Base-by-base conservation (phyloP, 768 basidiomycete species). In the Hypholoma sublateritium region DNA sequence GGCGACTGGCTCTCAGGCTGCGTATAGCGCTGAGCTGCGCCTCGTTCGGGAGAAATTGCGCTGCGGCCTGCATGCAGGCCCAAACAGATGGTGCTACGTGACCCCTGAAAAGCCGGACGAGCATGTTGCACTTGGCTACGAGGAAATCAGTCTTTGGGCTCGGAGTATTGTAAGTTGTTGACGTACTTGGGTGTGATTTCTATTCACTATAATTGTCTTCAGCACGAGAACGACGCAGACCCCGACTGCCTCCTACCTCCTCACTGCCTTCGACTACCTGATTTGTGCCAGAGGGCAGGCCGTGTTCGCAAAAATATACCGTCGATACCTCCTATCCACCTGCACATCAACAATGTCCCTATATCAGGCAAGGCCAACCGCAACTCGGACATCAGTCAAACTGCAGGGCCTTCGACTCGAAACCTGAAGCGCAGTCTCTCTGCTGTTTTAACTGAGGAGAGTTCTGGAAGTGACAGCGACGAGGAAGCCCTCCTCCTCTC, bases 271-370 rank as follows among this genome's bases (percentile, higher is more conserved):
- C 19, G 11, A 14, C 48, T 56, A n/a, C n/a, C 42, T 34, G 19
- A 42, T 25, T 16, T 42, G 6, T 13, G 6, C 16, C 39, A 6
- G 19, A 42, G 6, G 39, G 39, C 7, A 42, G 39, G 39, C 14
- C 39, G 19, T 42, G 39, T 32, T 32, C 9, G 28, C 28, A 32
- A 7, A 32, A 32, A 32, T 9, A 32, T 32, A 13, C 13, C 39
- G 39, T 42, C 7, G 16, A 14, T 46, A 12, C 52, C 19, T 25
- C 50, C 57, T 2, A 52, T 56, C 22, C 47, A 59, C 21, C 41
- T 59, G 24, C 59, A 59, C 34, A 52, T 56, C 34, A 52, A 56
- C 44, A 59, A 19, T 34, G 52, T 51, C 43, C 8, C 14, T 25
- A 46, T 54, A 19, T 37, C 50, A 35, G 5, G n/a, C 19, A 24